Base-by-base conservation (phyloP, 805 yeast genomes). In the Saturnispora halmiae region DNA sequence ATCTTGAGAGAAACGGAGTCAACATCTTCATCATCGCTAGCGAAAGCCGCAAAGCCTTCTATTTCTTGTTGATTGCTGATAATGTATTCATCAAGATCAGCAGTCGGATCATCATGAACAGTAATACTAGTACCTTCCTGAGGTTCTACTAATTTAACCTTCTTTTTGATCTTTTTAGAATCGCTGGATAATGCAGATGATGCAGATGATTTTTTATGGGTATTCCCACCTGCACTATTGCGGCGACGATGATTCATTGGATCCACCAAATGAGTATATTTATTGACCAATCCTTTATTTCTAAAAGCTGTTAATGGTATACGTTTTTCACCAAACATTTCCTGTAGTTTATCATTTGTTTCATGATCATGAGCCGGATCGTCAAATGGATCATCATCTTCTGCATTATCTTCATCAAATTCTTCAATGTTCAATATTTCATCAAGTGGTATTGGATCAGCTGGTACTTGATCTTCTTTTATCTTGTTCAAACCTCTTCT, bases 281-380 rank as follows among this genome's bases (percentile, higher is more conserved):
- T 39, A 18, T 53, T 50, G 13, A 59, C 46, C 14, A 74, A 60
- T 10, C 82, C 82, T 53, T 86, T 81, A 61, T 86, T 88, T 54
- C 97, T 68, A 59, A 90, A 90, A 1, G 96, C 96, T 2, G 94
- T 83, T 31, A 88, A 62, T 3, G 96, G 96, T 7, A 86, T 78
- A 41, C 69, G 69, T 55, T 71, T 73, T 54, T 54, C 56, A 16
- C 46, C 50, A 41, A 53, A 55, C 25, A 51, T 45, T 34, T 52
- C 42, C 20, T 39, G 42, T 7, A 39, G 26, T 13, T 39, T 39
- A 26, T 39, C 42, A 18, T 39, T 39, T 13, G 37, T 31, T 21
- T 39, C 42, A 21, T 39, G 42, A 28, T 39, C 42, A 22, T 39
- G 42, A 21, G 42, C 42, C 9, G 42, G 42, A 28, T 46, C 50